Base-by-base conservation (phyloP, 192 early-diverging fungal species). In the Jimgerdemannia lactiflua region DNA sequence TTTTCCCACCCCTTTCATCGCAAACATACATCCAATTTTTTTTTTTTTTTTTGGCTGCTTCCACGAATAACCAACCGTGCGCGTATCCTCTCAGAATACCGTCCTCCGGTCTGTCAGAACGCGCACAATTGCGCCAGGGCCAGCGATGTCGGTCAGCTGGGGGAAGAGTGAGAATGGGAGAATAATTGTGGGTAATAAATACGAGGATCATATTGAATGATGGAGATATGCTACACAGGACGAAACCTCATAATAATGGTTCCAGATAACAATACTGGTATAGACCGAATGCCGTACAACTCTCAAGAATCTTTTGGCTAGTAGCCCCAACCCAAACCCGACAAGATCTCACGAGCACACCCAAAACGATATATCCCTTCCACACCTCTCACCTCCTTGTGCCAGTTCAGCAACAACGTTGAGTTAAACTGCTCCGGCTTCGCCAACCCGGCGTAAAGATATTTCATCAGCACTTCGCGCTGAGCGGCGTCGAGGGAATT, bases 361-460 rank as follows among this genome's bases (percentile, higher is more conserved):
- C 3, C 39, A 39, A 70, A 64, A 44, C 4, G 3, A 44, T 7
- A 54, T 4, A 77, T 59, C n/a, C 71, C 69, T 14, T 20, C 43
- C 42, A 17, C 63, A 18, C 3, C 44, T 29, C 29, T 29, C 79
- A 97, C 93, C 85, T 97, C 95, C 74, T 99, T 96, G 75, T 99
- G 97, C 96, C 96, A 99, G 73, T 87, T 85, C 73, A 99, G 83
- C 73, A 99, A 77, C 68, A 95, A 86, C 14, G 90, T 90, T 67
- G 95, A 93, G 75, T 95, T 96, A 74, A 88, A 95, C 68, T 83
- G 77, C 19, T 95, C 94, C 3, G 97, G 97, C 20, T 83, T 84
- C 6, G 91, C 92, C 91, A 99, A 87, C 18, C 95, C 96, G 39
- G 93, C 88, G 85, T 98, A 98, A 41, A 99, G 85, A 82, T 96